Evolutionary conservation across 2,329 filamentous ascomycete species (phyloP), one percentile per base, ranked within the genome.

Genomic region (Penicillium sumatraense): DNA sequence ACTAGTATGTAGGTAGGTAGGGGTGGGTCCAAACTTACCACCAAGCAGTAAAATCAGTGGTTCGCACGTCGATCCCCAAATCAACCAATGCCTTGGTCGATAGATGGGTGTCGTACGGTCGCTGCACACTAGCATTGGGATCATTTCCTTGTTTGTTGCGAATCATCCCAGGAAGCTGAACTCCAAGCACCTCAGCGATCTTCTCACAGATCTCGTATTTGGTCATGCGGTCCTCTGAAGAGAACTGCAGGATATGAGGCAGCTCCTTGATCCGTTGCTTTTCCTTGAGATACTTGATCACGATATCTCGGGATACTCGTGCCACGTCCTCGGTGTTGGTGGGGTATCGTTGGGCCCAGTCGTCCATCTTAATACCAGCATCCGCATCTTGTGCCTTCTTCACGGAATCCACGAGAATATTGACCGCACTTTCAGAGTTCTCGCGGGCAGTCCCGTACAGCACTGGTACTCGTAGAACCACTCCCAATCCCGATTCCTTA

Each of bases 241-340:
- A 90, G 75, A 96, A 96, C 51, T 97, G 92, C 16, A 96, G 80
- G 40, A 92, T 83, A 24, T 70, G 77, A 0, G 92, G 92, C 35
- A 96, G 75, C 14, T 77, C 69, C 10, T 78, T 71, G 48, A 80
- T 76, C 33, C 83, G 78, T 35, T 77, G 75, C 11, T 78, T 74
- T 47, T 73, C 69, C 68, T 67, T 73, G 51, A 89, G 78, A 66
- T 93, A 95, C 66, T 89, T 87, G 58, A 80, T 80, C 2, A 89
- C 85, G 45, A 95, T 78, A 63, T 96, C 90, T 58, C 86, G 81
- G 65, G 87, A 89, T 42, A 96, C 89, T 35, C 93, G 82, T 16
- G 83, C 91, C 16, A 96, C 88, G 68, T 96, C 93, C 69, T 91
- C 88, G 0, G 91, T 96, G 70, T 95, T 95, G 7, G 92, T 96